Base-by-base conservation (phyloP, 306 rosid species). In the Castanopsis chinensis region DNA sequence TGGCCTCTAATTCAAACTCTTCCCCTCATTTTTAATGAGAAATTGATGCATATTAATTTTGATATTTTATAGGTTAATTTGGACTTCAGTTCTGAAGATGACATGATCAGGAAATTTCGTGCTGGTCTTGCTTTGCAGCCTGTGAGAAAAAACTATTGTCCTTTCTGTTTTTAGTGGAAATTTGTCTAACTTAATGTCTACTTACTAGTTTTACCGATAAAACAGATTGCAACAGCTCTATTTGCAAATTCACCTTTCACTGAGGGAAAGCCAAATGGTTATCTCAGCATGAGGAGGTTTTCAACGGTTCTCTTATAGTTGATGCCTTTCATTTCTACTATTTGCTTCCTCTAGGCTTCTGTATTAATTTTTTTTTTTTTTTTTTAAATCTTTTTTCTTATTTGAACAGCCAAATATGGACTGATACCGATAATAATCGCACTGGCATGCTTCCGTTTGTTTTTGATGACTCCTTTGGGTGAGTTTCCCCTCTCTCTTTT, bases 401-500 rank as follows among this genome's bases (percentile, higher is more conserved):
- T 76, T 83, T 78, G 72, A 83, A 83, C 90, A 95, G 99, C 81
- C 97, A 95, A 17, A 90, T 92, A 76, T 95, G 99, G 98, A 95
- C 93, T 13, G 99, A 95, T 82, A 92, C 96, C 56, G 99, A 92
- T 73, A 92, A 88, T 45, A 71, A 95, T 69, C 98, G 97, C 58
- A 74, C 92, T 73, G 99, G 99, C 79, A 94, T 92, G 99, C 95
- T 94, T 76, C 99, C 97, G 64, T 94, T 94, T 87, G 99, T 94
- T 83, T 94, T 94, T 80, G 92, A 87, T 74, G 92, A 92, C 84
- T 92, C 97, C 33, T 94, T 94, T 75, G 92, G 99, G 99, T 94
- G 78, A 87, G 87, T 55, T 57, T 35, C 49, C 45, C 21, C 52
- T 53, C 19, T 35, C 15, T 27, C 2, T 77, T 77, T 53, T 32